Evolutionary conservation across 768 basidiomycete species (phyloP).

Genomic region (Pulveroboletus ravenelii): DNA sequence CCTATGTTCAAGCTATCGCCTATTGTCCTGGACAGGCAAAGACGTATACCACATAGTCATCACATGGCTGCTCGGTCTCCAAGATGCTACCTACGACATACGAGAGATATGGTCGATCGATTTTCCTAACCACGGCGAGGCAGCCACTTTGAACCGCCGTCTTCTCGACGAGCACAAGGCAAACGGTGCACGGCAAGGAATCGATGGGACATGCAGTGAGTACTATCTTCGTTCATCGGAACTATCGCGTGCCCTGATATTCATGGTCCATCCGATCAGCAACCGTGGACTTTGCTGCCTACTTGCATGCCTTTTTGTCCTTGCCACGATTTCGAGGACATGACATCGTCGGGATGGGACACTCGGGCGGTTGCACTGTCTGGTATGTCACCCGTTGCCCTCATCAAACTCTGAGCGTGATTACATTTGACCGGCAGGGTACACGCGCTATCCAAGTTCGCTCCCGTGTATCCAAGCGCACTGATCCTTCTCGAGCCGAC

Average conservation of each 20-base stretch:
- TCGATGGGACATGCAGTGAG: conserved; percentile 22
- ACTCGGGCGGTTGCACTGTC: conserved; percentile 28
- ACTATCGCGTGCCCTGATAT: too few relatives aligned
- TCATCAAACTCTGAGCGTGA: background rate
- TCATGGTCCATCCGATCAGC: conserved; percentile 9
- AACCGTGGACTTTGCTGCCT: conserved; percentile 18
- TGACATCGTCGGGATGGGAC: conserved; percentile 21
- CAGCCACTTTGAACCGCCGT: conserved; percentile 29
- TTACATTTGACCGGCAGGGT: conserved; percentile 7
- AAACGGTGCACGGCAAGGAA: background rate
- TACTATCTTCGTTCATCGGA: background rate
- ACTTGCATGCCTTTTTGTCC: conserved; percentile 24
- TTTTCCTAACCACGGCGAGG: conserved; percentile 35
- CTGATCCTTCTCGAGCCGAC: conserved; percentile 30
- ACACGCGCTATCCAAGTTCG: conserved; percentile 16
- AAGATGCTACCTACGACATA: conserved; percentile 16
- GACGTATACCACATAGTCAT: conserved; percentile 26
- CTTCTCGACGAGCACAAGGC: conserved; percentile 23
- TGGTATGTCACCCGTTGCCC: conserved; percentile 13
- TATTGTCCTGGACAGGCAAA: conserved; percentile 16
- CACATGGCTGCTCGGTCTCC: conserved; percentile 13
- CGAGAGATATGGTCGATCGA: conserved; percentile 34
- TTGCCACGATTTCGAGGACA: conserved; percentile 22
- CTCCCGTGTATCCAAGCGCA: conserved; percentile 8
- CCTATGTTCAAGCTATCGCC: background rate